phyloP scores from a whole-genome alignment of 2,329 filamentous ascomycete species.

The Tolypocladium ovalisporum region DNA sequence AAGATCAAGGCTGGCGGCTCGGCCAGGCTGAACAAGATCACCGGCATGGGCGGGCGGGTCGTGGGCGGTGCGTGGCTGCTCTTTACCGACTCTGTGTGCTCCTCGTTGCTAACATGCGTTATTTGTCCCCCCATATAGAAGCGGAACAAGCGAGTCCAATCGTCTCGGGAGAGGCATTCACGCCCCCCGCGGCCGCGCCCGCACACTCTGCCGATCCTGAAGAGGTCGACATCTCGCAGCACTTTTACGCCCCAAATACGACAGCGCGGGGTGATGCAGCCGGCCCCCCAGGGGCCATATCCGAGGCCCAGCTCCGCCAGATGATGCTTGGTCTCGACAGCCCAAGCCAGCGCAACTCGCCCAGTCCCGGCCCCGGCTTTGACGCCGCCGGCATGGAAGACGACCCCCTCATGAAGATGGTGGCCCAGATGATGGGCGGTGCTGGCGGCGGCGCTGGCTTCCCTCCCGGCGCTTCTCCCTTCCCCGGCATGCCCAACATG shows the following conservation, averaged over 20 bases:
- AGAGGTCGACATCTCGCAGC: conserved; percentile 70
- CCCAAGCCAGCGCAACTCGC: conserved; percentile 11
- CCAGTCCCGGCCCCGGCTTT: conserved; percentile 10
- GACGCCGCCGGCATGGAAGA: conserved; percentile 13
- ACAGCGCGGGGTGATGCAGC: conserved; percentile 16
- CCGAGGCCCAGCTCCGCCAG: conserved; percentile 52
- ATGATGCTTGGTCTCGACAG: conserved; percentile 50
- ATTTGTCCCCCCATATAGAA: no score
- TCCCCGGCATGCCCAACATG: conserved; percentile 19
- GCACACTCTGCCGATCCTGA: conserved; percentile 50
- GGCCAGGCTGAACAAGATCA: conserved; percentile 63
- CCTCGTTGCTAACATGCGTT: neutral
- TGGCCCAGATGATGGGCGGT: conserved; percentile 58
- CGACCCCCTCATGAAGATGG: conserved; percentile 48
- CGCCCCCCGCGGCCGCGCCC: neutral
- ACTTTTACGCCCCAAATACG: conserved; percentile 50
- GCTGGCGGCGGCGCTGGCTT: conserved; percentile 17
- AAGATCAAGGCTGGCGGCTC: conserved; percentile 66
- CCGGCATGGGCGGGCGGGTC: conserved; percentile 45
- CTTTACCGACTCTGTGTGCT: neutral
- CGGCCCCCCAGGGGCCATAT: conserved; percentile 24
- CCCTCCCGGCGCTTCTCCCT: conserved; percentile 19
- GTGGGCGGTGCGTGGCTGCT: conserved; percentile 16
- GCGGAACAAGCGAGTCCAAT: conserved; percentile 1
- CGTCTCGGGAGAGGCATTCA: neutral